These are phyloP conservation scores for Geum urbanum DNA, from an alignment of 306 rosid genomes.

Conservation along the genomic window DNA sequence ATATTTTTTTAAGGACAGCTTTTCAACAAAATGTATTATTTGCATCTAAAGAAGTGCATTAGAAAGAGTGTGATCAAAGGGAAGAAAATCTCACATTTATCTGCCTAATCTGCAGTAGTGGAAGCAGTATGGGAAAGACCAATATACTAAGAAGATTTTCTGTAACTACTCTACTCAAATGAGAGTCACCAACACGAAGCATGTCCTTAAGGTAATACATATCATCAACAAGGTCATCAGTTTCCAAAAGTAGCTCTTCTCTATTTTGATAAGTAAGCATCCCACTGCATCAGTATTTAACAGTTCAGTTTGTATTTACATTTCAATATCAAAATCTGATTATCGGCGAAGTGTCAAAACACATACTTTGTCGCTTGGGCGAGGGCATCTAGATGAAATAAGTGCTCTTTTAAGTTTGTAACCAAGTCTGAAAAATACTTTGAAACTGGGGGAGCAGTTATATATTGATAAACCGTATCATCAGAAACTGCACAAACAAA, in stretches of 20 bases:
- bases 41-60: constrained; percentile 8
- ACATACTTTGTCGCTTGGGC: constrained; percentile 48
- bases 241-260: constrained; percentile 48
- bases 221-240: constrained; percentile 62
- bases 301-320: constrained; percentile 17
- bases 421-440: constrained; percentile 71
- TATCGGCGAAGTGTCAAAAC: constrained; percentile 3
- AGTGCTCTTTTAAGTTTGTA: constrained; percentile 49
- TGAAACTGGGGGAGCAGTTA: constrained; percentile 70
- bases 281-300: constrained; percentile 46
- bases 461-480: constrained; percentile 59
- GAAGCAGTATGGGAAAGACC: constrained; percentile 53
- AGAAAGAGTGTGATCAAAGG: neutral
- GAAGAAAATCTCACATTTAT: constrained; percentile 49
- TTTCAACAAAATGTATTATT: constrained; percentile 11
- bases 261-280: constrained; percentile 37
- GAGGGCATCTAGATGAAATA: constrained; percentile 50
- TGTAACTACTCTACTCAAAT: constrained; percentile 44
- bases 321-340: constrained; percentile 1
- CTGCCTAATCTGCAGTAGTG: constrained; percentile 45
- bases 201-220: constrained; percentile 75
- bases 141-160: constrained; percentile 63
- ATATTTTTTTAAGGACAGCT: constrained; percentile 11
- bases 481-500: constrained; percentile 73
- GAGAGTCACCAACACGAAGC: constrained; percentile 44